These are phyloP conservation scores for Rubia peregrina DNA, from an alignment of 305 asterid genomes.

Conservation along the genomic window DNA sequence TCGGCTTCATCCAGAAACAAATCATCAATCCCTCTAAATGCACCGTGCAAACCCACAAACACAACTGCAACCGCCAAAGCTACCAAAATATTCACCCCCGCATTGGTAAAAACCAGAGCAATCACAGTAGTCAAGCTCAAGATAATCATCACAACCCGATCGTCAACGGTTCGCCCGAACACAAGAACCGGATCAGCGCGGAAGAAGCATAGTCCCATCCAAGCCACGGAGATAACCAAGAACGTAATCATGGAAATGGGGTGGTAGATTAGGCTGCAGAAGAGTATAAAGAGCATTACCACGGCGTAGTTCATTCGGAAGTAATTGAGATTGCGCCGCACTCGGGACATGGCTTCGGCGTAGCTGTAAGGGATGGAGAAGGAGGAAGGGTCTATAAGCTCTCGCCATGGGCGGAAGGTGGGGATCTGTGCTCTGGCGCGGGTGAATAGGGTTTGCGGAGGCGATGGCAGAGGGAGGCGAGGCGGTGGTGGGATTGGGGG, in stretches of 20 bases:
- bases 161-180: constrained; percentile 40
- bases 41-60: constrained; percentile 48
- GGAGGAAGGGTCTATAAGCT: constrained; percentile 43
- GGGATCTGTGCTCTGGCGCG: constrained; percentile 41
- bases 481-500: constrained; percentile 25
- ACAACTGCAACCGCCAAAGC: constrained; percentile 48
- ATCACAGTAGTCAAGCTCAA: constrained; percentile 58
- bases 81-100: constrained; percentile 56
- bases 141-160: constrained; percentile 46
- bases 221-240: constrained; percentile 38
- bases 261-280: constrained; percentile 72
- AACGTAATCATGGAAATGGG: constrained; percentile 75
- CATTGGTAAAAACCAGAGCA: constrained; percentile 55
- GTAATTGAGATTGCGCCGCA: constrained; percentile 61
- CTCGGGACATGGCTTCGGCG: constrained; percentile 56
- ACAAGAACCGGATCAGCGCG: constrained; percentile 50
- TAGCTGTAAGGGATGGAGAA: constrained; percentile 53
- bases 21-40: constrained; percentile 57
- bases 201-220: constrained; percentile 56
- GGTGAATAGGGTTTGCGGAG: constrained; percentile 17
- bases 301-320: constrained; percentile 76
- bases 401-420: constrained; percentile 68
- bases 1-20: constrained; percentile 74
- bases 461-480: constrained; percentile 3
- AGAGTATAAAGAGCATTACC: constrained; percentile 47